Base-by-base conservation (phyloP, 495 filamentous ascomycete species). In the Podospora fimiseda region DNA sequence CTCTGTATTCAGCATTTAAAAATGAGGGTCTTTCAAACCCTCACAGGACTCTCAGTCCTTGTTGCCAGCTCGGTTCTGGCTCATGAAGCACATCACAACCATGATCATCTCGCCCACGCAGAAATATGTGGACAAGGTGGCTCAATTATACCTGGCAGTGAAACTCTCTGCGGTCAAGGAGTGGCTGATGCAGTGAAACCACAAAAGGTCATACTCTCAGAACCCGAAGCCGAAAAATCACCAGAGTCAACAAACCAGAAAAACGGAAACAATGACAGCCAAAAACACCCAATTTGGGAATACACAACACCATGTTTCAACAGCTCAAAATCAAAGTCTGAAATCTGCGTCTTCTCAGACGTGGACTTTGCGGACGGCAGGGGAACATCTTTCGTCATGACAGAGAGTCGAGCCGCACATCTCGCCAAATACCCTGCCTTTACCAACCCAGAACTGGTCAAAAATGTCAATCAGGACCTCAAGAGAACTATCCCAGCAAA, bases 271-370 rank as follows among this genome's bases (percentile, higher is more conserved):
- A 55, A 55, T 48, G 39, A 48, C 24, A 23, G 51, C 19, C 18
- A 38, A 19, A 21, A 27, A 27, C 30, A 47, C 9, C 60, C 66
- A 33, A 38, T 14, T 1, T 70, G 67, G 67, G 62, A 59, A 8
- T 52, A 60, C 54, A 55, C 53, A 5, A 16, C 48, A 14, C 65
- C 66, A 8, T 70, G 67, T 43, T 61, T 59, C 45, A 52, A 48
- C 16, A 51, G 50, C 51, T 15, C 20, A 30, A 53, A 46, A 1
- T 52, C 60, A 2, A 45, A 53, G 9, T 9, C 39, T 2, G 23
- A 54, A 1, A 58, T 62, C 37, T 71, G 68, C 46, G 65, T 62
- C 54, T 71, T 65, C 53, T 62, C 63, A 22, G 61, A 65, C 51
- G 36, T 24, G 9, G 48, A 22, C 33, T 71, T 68, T 38, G 67